Conservation (phyloP, 202 grass and related monocot species). For the Elaeis oleifera region DNA sequence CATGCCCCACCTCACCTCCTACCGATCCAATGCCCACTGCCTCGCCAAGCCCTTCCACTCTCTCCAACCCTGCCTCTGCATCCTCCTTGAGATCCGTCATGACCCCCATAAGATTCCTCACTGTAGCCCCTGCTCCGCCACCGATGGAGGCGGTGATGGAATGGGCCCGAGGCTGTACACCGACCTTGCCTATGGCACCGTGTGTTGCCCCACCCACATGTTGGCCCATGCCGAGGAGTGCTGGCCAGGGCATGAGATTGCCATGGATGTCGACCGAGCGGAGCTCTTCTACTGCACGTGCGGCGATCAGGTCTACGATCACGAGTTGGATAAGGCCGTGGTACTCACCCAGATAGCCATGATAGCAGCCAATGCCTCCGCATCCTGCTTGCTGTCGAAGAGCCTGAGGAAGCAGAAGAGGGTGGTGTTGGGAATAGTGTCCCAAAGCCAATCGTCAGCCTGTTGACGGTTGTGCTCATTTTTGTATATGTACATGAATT, state of each 20-base stretch:
- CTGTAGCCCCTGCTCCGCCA: slow-evolving; percentile 37
- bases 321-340: no score
- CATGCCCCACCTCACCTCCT: slow-evolving; percentile 61
- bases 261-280: no score
- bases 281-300: no score
- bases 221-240: slow-evolving; percentile 28
- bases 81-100: slow-evolving; percentile 53
- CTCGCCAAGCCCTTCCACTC: slow-evolving; percentile 46
- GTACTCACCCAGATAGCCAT: no score
- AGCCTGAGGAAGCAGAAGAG: no score
- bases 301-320: no score
- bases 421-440: no score
- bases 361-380: no score
- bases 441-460: no score
- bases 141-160: background rate
- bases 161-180: slow-evolving; percentile 46
- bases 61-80: slow-evolving; percentile 66
- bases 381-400: no score
- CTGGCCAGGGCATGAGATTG: slow-evolving; percentile 55
- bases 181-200: slow-evolving; percentile 60
- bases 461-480: no score
- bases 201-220: slow-evolving; percentile 59
- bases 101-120: slow-evolving; percentile 46
- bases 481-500: no score
- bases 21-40: slow-evolving; percentile 31